Base-by-base conservation (phyloP, 768 basidiomycete species). In the Leucocoprinus sp. region DNA sequence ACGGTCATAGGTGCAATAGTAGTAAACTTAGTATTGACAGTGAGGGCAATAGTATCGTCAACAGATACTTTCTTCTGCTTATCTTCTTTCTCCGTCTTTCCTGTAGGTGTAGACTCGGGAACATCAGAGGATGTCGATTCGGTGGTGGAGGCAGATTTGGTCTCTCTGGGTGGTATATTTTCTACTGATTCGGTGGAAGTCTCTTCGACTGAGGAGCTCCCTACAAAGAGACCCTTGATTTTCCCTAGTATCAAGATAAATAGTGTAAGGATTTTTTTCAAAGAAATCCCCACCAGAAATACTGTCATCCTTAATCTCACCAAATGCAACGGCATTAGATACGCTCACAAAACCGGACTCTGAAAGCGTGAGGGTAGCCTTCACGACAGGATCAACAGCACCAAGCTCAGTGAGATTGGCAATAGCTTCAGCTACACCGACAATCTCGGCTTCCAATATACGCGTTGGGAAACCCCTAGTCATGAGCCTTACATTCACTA, bases 331-430 rank as follows among this genome's bases (percentile, higher is more conserved):
- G 0, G 90, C 93, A 45, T 88, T 85, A 11, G 79, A 74, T 27
- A 91, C 80, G 2, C 82, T 80, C 4, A 90, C 69, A 55, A 97
- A 84, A 5, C 93, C 92, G 40, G 88, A 89, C 42, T 93, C 88
- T 29, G 88, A 88, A 31, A 97, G 69, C 21, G 77, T 67, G 41
- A 97, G 64, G 0, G 87, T 90, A 14, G 90, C 82, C 61, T 92
- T 93, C 55, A 98, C 73, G 11, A 92, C 78, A 2, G 92, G 87
- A 55, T 93, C 89, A 19, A 75, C 61, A 8, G 81, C 85, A 7
- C 87, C 88, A 1, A 78, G 75, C 37, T 85, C 84, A 11, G 92
- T 93, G 39, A 97, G 72, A 60, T 93, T 96, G 24, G 65, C 74
- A 17, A 93, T 64, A 2, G 90, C 91, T 51, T 85, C 80, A 2